phyloP scores from a whole-genome alignment of 1,139 yeast genomes.

The Geotrichum candidum region DNA sequence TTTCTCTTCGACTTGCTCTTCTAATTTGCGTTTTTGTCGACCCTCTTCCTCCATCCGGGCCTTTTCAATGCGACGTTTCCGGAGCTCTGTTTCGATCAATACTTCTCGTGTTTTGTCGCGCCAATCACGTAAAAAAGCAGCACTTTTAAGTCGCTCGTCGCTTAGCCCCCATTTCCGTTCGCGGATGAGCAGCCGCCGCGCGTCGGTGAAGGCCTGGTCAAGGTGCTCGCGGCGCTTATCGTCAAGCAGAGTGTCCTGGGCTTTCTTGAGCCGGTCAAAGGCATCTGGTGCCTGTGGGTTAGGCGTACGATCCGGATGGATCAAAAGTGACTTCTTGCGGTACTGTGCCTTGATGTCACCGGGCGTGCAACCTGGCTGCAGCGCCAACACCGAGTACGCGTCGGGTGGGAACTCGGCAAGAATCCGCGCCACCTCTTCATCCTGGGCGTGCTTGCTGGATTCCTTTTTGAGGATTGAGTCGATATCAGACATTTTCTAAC shows the following conservation, averaged over 20 bases:
- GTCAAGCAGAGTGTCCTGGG: slow-evolving; percentile 36
- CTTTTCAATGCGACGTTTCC: slow-evolving; percentile 38
- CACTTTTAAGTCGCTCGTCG: slow-evolving; percentile 37
- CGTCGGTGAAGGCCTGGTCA: slow-evolving; percentile 42
- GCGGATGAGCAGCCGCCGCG: slow-evolving; percentile 39
- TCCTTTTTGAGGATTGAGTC: slow-evolving; percentile 32
- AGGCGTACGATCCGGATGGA: slow-evolving; percentile 63
- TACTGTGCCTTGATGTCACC: slow-evolving; percentile 44
- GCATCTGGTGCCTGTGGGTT: slow-evolving; percentile 57
- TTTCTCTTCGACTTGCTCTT: slow-evolving; percentile 39
- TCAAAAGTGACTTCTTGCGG: slow-evolving; percentile 54
- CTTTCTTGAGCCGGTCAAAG: slow-evolving; percentile 46
- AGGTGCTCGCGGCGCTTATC: slow-evolving; percentile 33
- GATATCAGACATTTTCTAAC: slow-evolving; percentile 21
- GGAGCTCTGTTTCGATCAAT: slow-evolving; percentile 41
- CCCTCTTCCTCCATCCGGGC: slow-evolving; percentile 41
- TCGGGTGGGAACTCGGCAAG: slow-evolving; percentile 45
- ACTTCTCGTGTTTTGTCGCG: slow-evolving; percentile 39
- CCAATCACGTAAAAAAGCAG: slow-evolving; percentile 41
- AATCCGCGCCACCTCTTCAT: slow-evolving; percentile 53
- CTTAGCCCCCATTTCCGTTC: slow-evolving; percentile 42
- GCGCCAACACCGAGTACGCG: slow-evolving; percentile 50
- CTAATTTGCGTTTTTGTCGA: slow-evolving; percentile 36
- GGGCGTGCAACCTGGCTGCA: slow-evolving; percentile 45
- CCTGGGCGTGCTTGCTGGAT: slow-evolving; percentile 32